Base-by-base conservation (phyloP, 768 basidiomycete species). In the Russula vinacea region DNA sequence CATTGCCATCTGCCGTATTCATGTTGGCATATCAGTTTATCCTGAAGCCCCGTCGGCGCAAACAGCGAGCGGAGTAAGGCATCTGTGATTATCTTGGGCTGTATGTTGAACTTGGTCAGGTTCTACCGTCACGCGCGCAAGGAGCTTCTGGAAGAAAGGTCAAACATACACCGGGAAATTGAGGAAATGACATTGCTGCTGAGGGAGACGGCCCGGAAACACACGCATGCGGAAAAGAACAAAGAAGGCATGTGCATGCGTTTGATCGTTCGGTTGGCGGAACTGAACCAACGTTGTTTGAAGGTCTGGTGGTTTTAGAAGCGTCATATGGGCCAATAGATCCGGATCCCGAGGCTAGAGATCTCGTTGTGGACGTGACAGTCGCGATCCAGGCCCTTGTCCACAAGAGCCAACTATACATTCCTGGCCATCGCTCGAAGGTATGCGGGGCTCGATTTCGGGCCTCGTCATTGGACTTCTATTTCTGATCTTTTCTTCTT, bases 331-430 rank as follows among this genome's bases (percentile, higher is more conserved):
- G 89, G 19, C 82, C 79, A 59, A 77, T 78, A 10, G 77, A 81
- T 62, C 57, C 66, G 51, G 68, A 67, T 59, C 68, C 66, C 47
- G 68, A 69, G 62, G 66, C 67, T 24, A 60, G 62, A 62, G 83
- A 83, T 57, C 78, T 90, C 35, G 76, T 80, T 50, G 77, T 91
- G 52, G 87, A 94, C 72, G 92, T 95, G 45, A 92, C 89, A 5
- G 78, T 90, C 49, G 84, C 93, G 7, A 72, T 95, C 56, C 93
- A 94, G 76, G 86, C 89, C 22, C 78, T 94, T 24, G 90, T 96
- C 56, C 81, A 83, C 69, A 82, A 86, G 67, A 88, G 88, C 44
- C 90, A 92, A 71, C 71, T 97, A 56, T 83, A 85, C 71, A 87
- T 95, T 66, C 84, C 92, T 47, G 84, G 85, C 57, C 86, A 85